phyloP scores from a whole-genome alignment of 2,329 filamentous ascomycete genomes.

The Penicillium corylophilum region DNA sequence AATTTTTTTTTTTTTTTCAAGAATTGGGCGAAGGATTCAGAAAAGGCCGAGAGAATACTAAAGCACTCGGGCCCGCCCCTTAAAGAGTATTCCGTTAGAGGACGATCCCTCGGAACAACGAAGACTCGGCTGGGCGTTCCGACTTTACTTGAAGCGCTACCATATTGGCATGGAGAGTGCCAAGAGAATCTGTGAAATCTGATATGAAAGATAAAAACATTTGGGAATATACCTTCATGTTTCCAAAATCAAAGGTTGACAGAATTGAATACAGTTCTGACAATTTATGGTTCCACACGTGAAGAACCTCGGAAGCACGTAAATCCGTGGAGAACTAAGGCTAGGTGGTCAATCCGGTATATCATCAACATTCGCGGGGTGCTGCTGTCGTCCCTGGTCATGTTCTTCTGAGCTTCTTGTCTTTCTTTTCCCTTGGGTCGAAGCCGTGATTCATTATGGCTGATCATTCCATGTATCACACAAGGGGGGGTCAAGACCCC shows the following conservation, averaged over 20 bases:
- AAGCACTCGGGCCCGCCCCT: too few relatives aligned
- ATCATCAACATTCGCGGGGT: slow-evolving; percentile 24
- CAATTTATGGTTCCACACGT: slow-evolving; percentile 11
- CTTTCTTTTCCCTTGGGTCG: slow-evolving; percentile 8
- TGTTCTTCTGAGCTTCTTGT: slow-evolving; percentile 8
- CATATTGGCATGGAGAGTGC: too few relatives aligned
- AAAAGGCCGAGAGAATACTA: too few relatives aligned
- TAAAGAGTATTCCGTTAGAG: too few relatives aligned
- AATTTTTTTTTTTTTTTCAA: too few relatives aligned
- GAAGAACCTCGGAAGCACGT: slow-evolving; percentile 28
- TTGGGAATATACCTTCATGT: too few relatives aligned
- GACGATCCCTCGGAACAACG: too few relatives aligned
- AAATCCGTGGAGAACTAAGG: slow-evolving; percentile 25
- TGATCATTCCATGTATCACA: slow-evolving; percentile 43
- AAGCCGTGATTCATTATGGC: slow-evolving; percentile 41
- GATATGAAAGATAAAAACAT: too few relatives aligned
- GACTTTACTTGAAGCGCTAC: too few relatives aligned
- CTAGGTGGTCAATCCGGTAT: slow-evolving; percentile 38
- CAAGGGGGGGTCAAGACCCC: slow-evolving; percentile 51
- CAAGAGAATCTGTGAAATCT: too few relatives aligned
- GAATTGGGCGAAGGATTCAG: too few relatives aligned
- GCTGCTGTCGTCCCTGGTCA: background rate
- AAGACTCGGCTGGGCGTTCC: too few relatives aligned
- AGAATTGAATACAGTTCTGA: background rate
- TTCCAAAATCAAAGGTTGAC: background rate